phyloP scores from a whole-genome alignment of 257 asterid species.

The Nyctanthes arbortristis region DNA sequence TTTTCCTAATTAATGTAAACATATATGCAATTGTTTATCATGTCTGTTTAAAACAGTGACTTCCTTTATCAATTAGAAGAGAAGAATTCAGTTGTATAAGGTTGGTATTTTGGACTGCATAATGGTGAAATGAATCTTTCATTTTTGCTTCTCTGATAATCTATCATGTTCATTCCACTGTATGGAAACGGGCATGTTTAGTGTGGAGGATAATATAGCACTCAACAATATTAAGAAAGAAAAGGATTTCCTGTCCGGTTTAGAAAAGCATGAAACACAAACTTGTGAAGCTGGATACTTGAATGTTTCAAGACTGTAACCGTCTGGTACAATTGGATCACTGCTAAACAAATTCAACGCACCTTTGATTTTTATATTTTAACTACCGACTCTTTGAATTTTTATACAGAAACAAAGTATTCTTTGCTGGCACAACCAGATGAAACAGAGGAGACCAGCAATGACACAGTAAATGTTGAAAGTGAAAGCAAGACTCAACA shows the following conservation, averaged over 20 bases:
- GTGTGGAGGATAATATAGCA: neutral
- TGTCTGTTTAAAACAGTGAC: too few relatives aligned
- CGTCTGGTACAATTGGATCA: neutral
- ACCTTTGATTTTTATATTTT: neutral
- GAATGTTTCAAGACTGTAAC: too few relatives aligned
- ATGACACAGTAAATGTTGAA: conserved; percentile 39
- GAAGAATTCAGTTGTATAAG: too few relatives aligned
- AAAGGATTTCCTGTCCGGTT: too few relatives aligned
- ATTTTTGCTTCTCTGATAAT: neutral
- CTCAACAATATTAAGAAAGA: neutral
- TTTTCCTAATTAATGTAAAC: too few relatives aligned
- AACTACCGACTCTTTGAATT: conserved; percentile 24
- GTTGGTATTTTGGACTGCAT: too few relatives aligned
- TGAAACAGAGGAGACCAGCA: conserved; percentile 38
- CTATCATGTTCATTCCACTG: neutral
- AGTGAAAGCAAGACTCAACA: conserved; percentile 44
- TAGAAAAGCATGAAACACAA: too few relatives aligned
- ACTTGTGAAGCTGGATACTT: too few relatives aligned
- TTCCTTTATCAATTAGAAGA: too few relatives aligned
- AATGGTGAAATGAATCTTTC: too few relatives aligned
- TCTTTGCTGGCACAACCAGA: conserved; percentile 58
- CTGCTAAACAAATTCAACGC: neutral
- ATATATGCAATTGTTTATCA: too few relatives aligned
- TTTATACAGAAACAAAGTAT: conserved; percentile 56
- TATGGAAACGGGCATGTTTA: neutral